These are phyloP conservation scores for Cytospora paraplurivora DNA, from an alignment of 2,329 filamentous ascomycete genomes.

Conservation along the genomic window DNA sequence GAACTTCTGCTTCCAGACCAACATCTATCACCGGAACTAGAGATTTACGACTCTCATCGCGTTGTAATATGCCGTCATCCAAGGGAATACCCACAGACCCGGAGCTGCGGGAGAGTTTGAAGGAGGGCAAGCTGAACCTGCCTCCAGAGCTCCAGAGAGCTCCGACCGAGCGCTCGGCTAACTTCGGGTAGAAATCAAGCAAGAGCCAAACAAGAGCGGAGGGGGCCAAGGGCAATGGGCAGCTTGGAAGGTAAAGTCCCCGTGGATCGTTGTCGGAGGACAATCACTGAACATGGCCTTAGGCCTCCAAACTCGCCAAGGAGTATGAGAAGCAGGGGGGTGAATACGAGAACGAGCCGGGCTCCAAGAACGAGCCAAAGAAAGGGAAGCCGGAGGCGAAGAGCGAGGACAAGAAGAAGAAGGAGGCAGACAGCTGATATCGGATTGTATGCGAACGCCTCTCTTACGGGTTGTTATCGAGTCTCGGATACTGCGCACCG, in stretches of 20 bases:
- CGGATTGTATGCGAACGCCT: neutral
- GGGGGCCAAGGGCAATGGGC: constrained; percentile 44
- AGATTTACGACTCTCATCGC: neutral
- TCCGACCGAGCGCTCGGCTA: constrained; percentile 2
- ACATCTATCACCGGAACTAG: constrained; percentile 7
- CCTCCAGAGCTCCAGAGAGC: neutral
- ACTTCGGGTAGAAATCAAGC: constrained; percentile 41
- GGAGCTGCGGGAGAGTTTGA: constrained; percentile 43
- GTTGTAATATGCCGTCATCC: constrained; percentile 41
- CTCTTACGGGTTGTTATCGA: neutral
- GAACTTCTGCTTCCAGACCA: neutral
- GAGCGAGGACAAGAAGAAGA: constrained; percentile 27
- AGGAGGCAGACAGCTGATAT: constrained; percentile 28
- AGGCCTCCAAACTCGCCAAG: constrained; percentile 44
- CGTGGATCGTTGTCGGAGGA: neutral
- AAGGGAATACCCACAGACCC: constrained; percentile 46
- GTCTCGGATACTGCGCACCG: neutral
- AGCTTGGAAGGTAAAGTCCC: constrained; percentile 40
- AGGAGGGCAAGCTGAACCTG: constrained; percentile 38
- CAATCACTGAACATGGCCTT: constrained; percentile 15
- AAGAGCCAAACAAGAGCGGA: constrained; percentile 45
- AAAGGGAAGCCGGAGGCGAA: constrained; percentile 26
- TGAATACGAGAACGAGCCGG: constrained; percentile 44
- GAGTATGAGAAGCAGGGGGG: constrained; percentile 47
- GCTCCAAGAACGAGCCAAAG: constrained; percentile 42